Evolutionary conservation across 2,329 filamentous ascomycete genomes (phyloP).

Genomic region (Pestalotiopsis sp.): DNA sequence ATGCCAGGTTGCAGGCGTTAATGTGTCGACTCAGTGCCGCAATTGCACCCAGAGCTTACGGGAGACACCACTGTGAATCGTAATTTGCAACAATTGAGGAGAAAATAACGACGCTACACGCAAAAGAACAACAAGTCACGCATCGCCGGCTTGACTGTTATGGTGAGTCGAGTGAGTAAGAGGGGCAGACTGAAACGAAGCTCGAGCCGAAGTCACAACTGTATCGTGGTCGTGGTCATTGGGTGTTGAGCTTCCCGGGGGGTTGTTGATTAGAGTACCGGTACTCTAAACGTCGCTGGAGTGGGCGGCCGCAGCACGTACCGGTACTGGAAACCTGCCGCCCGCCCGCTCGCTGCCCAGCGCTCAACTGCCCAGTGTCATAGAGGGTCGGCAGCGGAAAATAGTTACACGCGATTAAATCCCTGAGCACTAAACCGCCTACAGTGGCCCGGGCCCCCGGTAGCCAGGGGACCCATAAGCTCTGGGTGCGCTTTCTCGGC

Average conservation of each 20-base stretch:
- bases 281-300: neutral
- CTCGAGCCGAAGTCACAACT: neutral
- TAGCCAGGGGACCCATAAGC: neutral
- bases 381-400: slow-evolving; percentile 9
- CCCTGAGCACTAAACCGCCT: neutral
- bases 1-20: neutral
- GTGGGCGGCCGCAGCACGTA: neutral
- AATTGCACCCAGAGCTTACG: neutral
- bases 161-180: neutral
- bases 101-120: neutral
- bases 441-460: neutral
- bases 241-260: neutral
- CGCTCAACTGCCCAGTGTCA: neutral
- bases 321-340: neutral
- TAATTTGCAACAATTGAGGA: neutral
- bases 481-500: neutral
- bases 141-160: neutral
- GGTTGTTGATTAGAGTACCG: neutral
- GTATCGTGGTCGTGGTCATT: neutral
- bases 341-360: neutral
- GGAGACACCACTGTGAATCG: neutral
- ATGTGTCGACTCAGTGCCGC: neutral
- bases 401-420: slow-evolving; percentile 6
- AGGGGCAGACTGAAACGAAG: slow-evolving; percentile 1
- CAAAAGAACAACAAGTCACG: neutral